These are phyloP conservation scores for Aechmea fasciata DNA, from an alignment of 176 grass and related monocot species.

Conservation along the genomic window DNA sequence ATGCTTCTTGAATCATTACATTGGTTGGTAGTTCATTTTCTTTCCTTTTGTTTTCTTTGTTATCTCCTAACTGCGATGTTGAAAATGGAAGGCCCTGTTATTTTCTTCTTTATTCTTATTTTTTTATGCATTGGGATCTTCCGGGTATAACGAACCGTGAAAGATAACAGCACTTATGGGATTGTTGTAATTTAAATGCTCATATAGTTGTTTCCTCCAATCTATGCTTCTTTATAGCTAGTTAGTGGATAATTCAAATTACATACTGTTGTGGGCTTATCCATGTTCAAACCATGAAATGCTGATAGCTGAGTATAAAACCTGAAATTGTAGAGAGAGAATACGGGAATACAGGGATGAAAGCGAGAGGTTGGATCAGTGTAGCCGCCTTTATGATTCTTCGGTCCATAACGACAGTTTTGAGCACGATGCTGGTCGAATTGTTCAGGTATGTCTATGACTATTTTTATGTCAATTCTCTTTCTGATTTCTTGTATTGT, in stretches of 20 bases:
- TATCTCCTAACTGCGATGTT: neutral
- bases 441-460: constrained; percentile 45
- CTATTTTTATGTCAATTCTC: neutral
- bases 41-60: neutral
- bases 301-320: neutral
- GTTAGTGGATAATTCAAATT: neutral
- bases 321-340: constrained; percentile 43
- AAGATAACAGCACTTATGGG: neutral
- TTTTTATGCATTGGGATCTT: neutral
- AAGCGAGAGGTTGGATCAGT: constrained; percentile 51
- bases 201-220: neutral
- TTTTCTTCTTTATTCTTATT: neutral
- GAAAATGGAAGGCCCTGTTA: neutral
- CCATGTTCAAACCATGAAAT: neutral
- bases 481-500: neutral
- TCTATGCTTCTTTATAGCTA: neutral
- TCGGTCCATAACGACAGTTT: constrained; percentile 40
- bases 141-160: neutral
- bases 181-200: no score
- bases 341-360: constrained; percentile 46
- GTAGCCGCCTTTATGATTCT: constrained; percentile 38
- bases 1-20: no score
- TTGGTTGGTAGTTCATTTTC: neutral
- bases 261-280: neutral
- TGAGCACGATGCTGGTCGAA: constrained; percentile 38